These are phyloP conservation scores for Pouteria campechiana DNA, from an alignment of 179 eudicot genomes.

Conservation along the genomic window DNA sequence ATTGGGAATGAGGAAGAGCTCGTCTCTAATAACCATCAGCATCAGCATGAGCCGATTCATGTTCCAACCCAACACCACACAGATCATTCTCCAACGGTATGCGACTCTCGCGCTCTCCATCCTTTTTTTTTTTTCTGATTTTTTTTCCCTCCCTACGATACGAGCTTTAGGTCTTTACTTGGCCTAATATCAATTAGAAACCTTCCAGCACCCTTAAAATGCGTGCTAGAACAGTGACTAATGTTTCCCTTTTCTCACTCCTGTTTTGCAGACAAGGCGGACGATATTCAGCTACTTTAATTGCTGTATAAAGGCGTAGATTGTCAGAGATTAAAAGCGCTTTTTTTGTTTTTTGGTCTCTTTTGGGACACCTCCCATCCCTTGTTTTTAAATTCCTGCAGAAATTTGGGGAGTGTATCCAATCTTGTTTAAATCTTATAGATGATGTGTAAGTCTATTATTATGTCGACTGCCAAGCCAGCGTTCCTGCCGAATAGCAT, in stretches of 20 bases:
- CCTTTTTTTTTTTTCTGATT: neutral
- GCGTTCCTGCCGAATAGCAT: too few species aligned
- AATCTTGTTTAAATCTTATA: too few species aligned
- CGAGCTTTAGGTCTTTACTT: neutral
- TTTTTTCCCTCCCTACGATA: too few species aligned
- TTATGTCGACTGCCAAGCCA: too few species aligned
- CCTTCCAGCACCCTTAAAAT: neutral
- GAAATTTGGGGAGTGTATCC: too few species aligned
- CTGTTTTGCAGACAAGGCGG: constrained; percentile 28
- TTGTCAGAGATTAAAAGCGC: too few species aligned
- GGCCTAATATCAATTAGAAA: neutral
- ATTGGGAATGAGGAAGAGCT: constrained; percentile 85
- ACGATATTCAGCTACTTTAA: constrained; percentile 61
- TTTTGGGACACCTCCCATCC: too few species aligned
- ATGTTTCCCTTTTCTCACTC: neutral
- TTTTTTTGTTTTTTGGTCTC: too few species aligned
- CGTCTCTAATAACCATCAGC: constrained; percentile 42
- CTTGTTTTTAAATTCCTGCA: too few species aligned
- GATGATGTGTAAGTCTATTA: too few species aligned
- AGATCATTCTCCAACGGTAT: constrained; percentile 40
- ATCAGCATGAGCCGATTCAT: too few species aligned
- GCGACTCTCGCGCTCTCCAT: neutral
- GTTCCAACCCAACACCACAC: constrained; percentile 12
- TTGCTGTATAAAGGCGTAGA: constrained; percentile 57
- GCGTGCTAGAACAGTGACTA: neutral